Evolutionary conservation across 2,329 filamentous ascomycete species (phyloP), one percentile per base, ranked within the genome.

Genomic region (Chaetomium olivaceum): DNA sequence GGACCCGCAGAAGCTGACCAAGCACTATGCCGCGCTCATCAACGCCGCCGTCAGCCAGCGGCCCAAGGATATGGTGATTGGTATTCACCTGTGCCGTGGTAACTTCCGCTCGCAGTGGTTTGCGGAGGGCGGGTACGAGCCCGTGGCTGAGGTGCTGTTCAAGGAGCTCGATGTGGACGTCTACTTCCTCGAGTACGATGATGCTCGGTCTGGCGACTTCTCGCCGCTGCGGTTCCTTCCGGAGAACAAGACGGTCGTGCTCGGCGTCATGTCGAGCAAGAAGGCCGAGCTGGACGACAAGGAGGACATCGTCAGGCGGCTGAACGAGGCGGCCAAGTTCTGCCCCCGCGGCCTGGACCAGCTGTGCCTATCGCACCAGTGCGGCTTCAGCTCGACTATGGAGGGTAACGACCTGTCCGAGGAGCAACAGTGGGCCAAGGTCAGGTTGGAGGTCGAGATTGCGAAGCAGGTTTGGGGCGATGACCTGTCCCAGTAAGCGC

Each of bases 101-200:
- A 86, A 86, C 76, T 85, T 85, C 77, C 78, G 83, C 19, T 80
- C 76, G 59, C 82, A 84, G 72, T 85, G 83, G 82, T 87, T 86
- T 70, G 83, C 84, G 3, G 80, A 82, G 61, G 84, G 84, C 56
- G 83, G 83, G 46, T 87, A 87, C 76, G 84, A 86, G 75, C 83
- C 83, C 57, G 83, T 85, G 3, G 82, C 83, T 43, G 82, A 85
- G 74, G 81, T 83, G n/a, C 76, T 86, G 16, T 85, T 86, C 79
- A 81, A 81, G 71, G 81, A 84, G 64, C 78, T 85, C 58, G 79
- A 85, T 70, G 83, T 85, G 61, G 83, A 86, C 69, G 83, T 81
- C 16, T 87, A 86, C 75, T 87, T 86, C 76, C 80, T 87, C 70
- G 84, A 87, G 74, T 87, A 84, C 73, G 84, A 87, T 72, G 83